A percentile compares a stretch with the other conserved stretches of the same genome.
phyloP scores from a whole-genome alignment of 2,329 filamentous ascomycete species.

The Cladosporium colombiae region DNA sequence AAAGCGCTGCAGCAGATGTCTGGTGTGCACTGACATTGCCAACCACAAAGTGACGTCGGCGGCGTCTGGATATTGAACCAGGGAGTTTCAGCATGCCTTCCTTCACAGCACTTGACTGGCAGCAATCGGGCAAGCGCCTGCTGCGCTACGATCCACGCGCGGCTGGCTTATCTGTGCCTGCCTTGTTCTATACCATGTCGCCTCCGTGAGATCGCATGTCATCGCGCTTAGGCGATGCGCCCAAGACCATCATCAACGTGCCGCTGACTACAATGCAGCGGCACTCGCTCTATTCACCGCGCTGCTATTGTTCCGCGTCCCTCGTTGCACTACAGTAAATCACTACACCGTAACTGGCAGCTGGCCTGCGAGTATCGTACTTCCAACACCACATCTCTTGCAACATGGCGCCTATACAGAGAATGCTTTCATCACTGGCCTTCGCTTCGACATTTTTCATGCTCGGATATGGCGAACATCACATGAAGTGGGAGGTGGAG shows the following conservation, averaged over 20 bases:
- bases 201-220: constrained; percentile 1
- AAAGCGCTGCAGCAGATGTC: neutral
- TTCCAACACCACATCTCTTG: neutral
- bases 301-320: constrained; percentile 4
- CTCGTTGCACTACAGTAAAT: neutral
- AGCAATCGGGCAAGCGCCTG: constrained; percentile 3
- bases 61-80: neutral
- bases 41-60: constrained; percentile 7
- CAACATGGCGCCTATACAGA: neutral
- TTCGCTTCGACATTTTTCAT: neutral
- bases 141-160: constrained; percentile 1
- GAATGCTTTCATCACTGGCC: neutral
- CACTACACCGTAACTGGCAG: neutral
- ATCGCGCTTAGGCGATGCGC: constrained; percentile 14
- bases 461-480: constrained; percentile 25
- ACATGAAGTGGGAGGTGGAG: constrained; percentile 35
- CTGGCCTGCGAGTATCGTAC: neutral
- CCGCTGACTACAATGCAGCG: neutral
- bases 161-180: constrained; percentile 5
- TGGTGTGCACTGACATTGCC: neutral
- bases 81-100: constrained; percentile 12
- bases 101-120: neutral
- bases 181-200: constrained; percentile 19
- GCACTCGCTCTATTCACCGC: neutral
- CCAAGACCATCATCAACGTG: neutral